A percentile compares a stretch with the other conserved stretches of the same genome.
These are phyloP conservation scores for Mortierella sp. DNA, from an alignment of 371 early-diverging fungal species.

Conservation along the genomic window DNA sequence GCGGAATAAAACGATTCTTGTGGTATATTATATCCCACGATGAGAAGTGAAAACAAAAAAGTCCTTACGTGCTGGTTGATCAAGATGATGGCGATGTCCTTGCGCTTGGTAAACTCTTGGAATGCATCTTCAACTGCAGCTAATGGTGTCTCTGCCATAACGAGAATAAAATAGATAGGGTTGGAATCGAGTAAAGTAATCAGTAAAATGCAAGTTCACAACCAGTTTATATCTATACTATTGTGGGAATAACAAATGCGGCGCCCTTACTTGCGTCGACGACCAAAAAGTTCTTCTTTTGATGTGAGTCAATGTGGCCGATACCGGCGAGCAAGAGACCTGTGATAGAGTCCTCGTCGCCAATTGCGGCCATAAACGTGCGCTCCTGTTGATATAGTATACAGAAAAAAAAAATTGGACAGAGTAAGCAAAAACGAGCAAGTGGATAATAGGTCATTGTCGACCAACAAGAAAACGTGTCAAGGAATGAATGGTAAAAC, in stretches of 20 bases:
- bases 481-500: neutral
- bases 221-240: neutral
- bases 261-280: slow-evolving; percentile 89
- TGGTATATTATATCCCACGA: neutral
- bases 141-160: slow-evolving; percentile 86
- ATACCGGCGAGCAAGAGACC: slow-evolving; percentile 97
- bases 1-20: slow-evolving; percentile 3
- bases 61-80: slow-evolving; percentile 93
- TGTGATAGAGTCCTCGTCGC: slow-evolving; percentile 99
- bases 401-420: neutral
- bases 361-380: slow-evolving; percentile 94
- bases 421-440: neutral
- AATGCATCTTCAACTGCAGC: slow-evolving; percentile 92
- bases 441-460: neutral
- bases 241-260: slow-evolving; percentile 2
- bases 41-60: neutral
- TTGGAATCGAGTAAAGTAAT: neutral
- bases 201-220: neutral
- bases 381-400: slow-evolving; percentile 69
- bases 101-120: slow-evolving; percentile 87
- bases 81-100: slow-evolving; percentile 97
- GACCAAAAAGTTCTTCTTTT: slow-evolving; percentile 94
- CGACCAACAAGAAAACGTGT: neutral
- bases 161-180: neutral
- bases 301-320: slow-evolving; percentile 90